phyloP scores from a whole-genome alignment of 495 filamentous ascomycete species.

The Talaromyces trachyspermus region DNA sequence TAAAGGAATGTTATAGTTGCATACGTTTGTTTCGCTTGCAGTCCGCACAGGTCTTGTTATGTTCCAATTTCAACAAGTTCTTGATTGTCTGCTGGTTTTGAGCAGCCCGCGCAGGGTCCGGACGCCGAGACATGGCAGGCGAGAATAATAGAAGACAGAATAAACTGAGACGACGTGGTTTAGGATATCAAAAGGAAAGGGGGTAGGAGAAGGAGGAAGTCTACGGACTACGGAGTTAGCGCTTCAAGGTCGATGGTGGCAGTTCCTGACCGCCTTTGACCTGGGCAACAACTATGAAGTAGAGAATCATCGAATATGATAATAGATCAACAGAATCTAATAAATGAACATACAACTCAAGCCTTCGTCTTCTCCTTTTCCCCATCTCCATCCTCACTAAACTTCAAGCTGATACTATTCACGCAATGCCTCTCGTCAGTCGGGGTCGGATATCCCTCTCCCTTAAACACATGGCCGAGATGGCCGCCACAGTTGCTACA shows the following conservation, averaged over 20 bases:
- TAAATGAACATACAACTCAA: slow-evolving; percentile 4
- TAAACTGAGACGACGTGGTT: slow-evolving; percentile 11
- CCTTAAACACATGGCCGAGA: slow-evolving; percentile 95
- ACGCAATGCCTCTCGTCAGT: slow-evolving; percentile 97
- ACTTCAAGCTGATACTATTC: slow-evolving; percentile 87
- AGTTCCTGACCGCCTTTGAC: too few species aligned
- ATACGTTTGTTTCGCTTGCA: slow-evolving; percentile 97
- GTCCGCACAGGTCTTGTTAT: slow-evolving; percentile 94
- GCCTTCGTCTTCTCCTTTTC: slow-evolving; percentile 26
- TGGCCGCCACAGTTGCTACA: slow-evolving; percentile 93
- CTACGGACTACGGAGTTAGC: not conserved
- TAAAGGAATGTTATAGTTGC: slow-evolving; percentile 21
- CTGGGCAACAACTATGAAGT: too few species aligned
- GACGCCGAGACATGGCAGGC: slow-evolving; percentile 75
- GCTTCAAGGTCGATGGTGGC: too few species aligned
- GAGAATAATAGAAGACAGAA: slow-evolving; percentile 6
- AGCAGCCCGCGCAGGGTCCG: slow-evolving; percentile 71
- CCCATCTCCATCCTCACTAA: slow-evolving; percentile 49
- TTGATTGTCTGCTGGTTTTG: slow-evolving; percentile 90
- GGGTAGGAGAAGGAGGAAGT: slow-evolving; percentile 5
- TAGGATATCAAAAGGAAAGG: slow-evolving; percentile 3
- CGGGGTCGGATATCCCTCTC: slow-evolving; percentile 81
- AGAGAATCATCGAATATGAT: too few species aligned
- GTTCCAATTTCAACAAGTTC: slow-evolving; percentile 80
- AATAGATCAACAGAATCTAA: not conserved